A percentile compares a stretch with the other conserved stretches of the same genome.
Conservation (phyloP, 306 rosid genomes). For the Fagus crenata region DNA sequence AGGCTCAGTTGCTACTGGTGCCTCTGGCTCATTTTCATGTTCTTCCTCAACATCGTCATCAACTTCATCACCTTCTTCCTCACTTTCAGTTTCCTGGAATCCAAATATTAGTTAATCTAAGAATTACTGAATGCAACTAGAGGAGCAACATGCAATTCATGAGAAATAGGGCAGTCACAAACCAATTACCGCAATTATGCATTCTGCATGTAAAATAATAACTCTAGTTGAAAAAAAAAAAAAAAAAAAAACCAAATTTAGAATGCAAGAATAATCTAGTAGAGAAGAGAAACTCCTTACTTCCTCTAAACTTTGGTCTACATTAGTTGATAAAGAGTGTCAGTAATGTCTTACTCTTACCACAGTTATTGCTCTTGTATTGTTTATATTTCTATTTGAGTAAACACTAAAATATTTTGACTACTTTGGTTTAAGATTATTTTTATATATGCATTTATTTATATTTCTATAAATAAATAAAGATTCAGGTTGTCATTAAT, state of each 20-base stretch:
- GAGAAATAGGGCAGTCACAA: neutral
- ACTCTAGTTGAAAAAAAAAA: neutral
- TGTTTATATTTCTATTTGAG: neutral
- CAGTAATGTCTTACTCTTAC: neutral
- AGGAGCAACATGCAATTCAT: neutral
- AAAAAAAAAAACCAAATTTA: neutral
- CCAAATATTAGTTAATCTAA: constrained; percentile 20
- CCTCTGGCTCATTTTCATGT: constrained; percentile 46
- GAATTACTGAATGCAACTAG: constrained; percentile 18
- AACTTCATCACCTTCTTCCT: constrained; percentile 52
- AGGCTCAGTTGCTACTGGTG: constrained; percentile 41
- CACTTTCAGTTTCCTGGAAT: constrained; percentile 64
- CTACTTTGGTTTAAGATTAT: neutral
- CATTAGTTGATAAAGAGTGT: neutral
- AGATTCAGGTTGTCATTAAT: no score
- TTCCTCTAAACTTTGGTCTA: neutral
- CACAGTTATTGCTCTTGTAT: neutral
- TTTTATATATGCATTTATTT: no score
- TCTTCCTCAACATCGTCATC: constrained; percentile 63
- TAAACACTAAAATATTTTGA: neutral
- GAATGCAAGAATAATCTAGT: neutral
- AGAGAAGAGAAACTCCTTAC: neutral
- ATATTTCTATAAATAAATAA: no score
- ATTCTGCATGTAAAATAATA: neutral
- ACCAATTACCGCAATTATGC: neutral